phyloP scores from a whole-genome alignment of 345 rosid genomes.

The Eucalyptus regnans region DNA sequence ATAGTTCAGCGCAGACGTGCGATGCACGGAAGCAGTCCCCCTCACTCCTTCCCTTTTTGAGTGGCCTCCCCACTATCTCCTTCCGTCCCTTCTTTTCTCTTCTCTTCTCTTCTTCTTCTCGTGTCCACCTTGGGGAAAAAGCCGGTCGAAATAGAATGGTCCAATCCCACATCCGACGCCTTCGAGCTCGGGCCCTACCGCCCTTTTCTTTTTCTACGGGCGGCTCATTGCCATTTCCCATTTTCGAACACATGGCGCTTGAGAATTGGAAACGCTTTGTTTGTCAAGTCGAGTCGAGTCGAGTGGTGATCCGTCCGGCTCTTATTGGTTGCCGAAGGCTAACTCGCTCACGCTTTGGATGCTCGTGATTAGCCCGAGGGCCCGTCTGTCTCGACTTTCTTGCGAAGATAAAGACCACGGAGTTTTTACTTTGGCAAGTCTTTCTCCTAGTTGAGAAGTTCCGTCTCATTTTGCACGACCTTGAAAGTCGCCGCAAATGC shows the following conservation, averaged over 20 bases:
- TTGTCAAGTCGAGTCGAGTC: neutral
- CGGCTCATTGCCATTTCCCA: neutral
- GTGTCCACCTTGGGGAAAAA: neutral
- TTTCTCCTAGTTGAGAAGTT: neutral
- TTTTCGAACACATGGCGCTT: neutral
- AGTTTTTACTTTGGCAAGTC: neutral
- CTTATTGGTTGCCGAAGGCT: neutral
- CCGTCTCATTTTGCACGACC: neutral
- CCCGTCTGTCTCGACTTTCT: neutral
- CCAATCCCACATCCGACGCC: neutral
- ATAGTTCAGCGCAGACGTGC: neutral
- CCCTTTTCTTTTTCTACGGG: neutral
- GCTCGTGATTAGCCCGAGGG: neutral
- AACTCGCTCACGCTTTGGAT: neutral
- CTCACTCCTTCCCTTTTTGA: neutral
- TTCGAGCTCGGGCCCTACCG: neutral
- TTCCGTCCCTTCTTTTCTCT: neutral
- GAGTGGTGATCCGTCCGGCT: neutral
- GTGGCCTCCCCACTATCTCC: neutral
- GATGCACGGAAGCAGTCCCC: neutral
- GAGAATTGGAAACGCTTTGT: neutral
- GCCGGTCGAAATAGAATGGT: neutral
- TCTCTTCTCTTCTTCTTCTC: neutral
- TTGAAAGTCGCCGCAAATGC: neutral
- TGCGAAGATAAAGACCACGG: neutral